Base-by-base conservation (phyloP, 1,284 basidiomycete species). In the Cystobasidium sp. region DNA sequence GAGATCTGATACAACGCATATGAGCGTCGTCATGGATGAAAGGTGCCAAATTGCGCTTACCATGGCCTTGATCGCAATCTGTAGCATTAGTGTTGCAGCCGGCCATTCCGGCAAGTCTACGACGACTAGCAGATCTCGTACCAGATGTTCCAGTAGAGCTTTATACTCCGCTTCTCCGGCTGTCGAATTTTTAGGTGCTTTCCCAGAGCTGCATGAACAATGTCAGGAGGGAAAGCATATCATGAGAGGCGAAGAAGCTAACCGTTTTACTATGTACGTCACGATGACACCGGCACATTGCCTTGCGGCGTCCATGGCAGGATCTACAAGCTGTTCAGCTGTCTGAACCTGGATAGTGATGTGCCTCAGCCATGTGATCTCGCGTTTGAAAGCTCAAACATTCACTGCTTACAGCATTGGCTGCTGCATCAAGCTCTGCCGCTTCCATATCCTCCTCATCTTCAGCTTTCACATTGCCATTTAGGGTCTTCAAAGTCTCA, bases 71-170 rank as follows among this genome's bases (percentile, higher is more conserved):
- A 89, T 90, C 7, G 90, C 86, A 52, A 95, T 89, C 62, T 86
- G 87, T 46, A 97, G 83, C 56, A 97, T 86, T 22, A 97, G 82
- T 51, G 89, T 87, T 0, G 96, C 92, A 7, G 92, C 95, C 0
- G 97, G 96, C 94, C 95, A 99, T 81, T 99, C 96, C 0, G 96
- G 94, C 86, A 92, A 91, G 80, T 92, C 95, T 4, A 97, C 84
- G 4, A 96, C 93, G 16, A 87, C 86, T n/a, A 98, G 86, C 18
- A 97, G 84, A 80, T 99, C 96, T 5, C 89, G 88, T 44, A 98
- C 88, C 14, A 98, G 85, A 76, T 91, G 91, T 79, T 97, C 94
- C 75, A 99, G 90, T 52, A 97, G 93, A 0, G 88, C 86, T 70
- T 93, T 89, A 81, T 96, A 97, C 80, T 96, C 94, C 1, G 91